phyloP scores from a whole-genome alignment of 2,329 filamentous ascomycete species.

The Sclerotinia spermophila region DNA sequence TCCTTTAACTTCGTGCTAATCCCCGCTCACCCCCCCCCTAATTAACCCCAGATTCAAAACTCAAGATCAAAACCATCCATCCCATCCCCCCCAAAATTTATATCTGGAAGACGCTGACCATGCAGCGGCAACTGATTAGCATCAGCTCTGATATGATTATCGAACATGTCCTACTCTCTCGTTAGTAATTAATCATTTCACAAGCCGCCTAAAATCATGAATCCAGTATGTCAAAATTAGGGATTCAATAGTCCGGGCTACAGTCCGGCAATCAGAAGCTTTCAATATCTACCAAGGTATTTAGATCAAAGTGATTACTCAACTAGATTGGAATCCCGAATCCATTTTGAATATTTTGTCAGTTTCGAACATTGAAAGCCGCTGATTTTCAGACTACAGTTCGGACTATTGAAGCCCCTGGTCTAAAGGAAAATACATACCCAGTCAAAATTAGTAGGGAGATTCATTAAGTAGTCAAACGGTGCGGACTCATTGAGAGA shows the following conservation, averaged over 20 bases:
- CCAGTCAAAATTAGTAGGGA: constrained; percentile 4
- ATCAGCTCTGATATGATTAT: background rate
- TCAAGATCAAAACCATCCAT: background rate
- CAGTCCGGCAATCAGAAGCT: background rate
- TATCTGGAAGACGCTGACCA: background rate
- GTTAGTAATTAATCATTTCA: background rate
- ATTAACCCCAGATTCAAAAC: background rate
- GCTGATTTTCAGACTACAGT: background rate
- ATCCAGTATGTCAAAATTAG: background rate
- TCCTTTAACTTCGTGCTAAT: background rate
- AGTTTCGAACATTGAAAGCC: background rate
- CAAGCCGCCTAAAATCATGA: background rate
- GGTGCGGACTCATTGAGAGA: background rate
- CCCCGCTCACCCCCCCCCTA: background rate
- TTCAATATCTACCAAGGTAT: background rate
- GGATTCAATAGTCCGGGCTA: background rate
- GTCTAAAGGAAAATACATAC: background rate
- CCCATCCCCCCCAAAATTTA: background rate
- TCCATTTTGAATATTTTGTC: background rate
- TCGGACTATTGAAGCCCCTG: background rate
- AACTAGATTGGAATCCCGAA: background rate
- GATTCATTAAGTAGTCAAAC: background rate
- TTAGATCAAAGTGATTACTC: background rate
- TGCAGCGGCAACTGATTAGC: background rate
- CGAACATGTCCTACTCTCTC: background rate